Base-by-base conservation (phyloP, 768 basidiomycete species). In the Cubamyces sp. region DNA sequence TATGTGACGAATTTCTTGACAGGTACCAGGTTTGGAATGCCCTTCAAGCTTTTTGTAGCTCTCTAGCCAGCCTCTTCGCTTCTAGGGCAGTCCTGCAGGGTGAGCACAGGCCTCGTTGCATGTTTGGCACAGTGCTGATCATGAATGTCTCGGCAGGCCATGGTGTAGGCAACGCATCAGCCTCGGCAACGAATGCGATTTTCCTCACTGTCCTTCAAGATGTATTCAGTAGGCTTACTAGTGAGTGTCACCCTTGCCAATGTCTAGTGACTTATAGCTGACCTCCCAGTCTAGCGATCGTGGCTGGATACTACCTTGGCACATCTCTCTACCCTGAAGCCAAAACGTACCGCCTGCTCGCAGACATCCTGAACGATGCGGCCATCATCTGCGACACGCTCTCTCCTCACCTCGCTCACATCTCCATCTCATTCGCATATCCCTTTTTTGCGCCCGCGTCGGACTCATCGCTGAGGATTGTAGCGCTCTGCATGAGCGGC, bases 31-130 rank as follows among this genome's bases (percentile, higher is more conserved):
- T 85, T 15, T 79, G 83, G 65, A 89, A 90, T 64, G 84, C 84
- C 0, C 57, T 87, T 4, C 88, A 90, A 71, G 85, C 87, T 3
- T 89, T 88, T 64, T 89, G 86, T 68, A 89, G 84, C 67, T 87
- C 88, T 0, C 73, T 90, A 2, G 83, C 87, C 0, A 79, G 84
- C 0, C 74, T 90, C 26, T 68, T 90, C 19, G 84, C 88, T 0
- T 88, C 87, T 7, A 77, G 88, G 64, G 87, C 88, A 16, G 81
- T 86, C 3, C 74, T 91, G 6, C 85, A 90, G 80, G 88, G 87
- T 86, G 50, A 34, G 45, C 60, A 9, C 6, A 47, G 4, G 8
- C 5, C 45, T 23, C 16, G 7, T 18, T 47, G 9, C 12, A 46
- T 23, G 21, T 23, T 1, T 23, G 11, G 2, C 42, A n/a, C 18